phyloP scores from a whole-genome alignment of 2,329 filamentous ascomycete species.

The Xylariaceae sp. region DNA sequence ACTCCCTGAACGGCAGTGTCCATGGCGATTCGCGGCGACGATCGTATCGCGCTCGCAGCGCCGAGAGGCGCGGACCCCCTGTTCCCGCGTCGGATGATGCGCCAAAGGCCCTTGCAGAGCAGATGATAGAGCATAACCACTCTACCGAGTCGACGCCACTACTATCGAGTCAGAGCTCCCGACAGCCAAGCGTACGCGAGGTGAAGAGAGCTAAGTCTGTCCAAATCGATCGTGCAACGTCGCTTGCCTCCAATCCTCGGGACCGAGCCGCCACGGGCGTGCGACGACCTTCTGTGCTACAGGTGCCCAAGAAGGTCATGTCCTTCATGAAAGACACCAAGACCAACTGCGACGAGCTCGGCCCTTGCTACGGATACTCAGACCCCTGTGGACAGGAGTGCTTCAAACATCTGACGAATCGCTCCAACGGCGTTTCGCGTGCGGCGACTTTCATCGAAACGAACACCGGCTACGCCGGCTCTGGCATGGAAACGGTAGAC shows the following conservation, averaged over 20 bases:
- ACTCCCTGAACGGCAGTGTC: conserved; percentile 31
- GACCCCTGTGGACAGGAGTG: conserved; percentile 63
- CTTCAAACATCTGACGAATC: conserved; percentile 51
- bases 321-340: conserved; percentile 64
- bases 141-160: conserved; percentile 46
- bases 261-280: conserved; percentile 31
- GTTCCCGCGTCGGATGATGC: conserved; percentile 11
- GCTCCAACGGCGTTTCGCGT: conserved; percentile 34
- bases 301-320: conserved; percentile 52
- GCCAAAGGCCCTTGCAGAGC: conserved; percentile 13
- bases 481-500: conserved; percentile 28
- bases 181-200: conserved; percentile 24
- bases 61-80: conserved; percentile 19
- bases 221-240: conserved; percentile 20
- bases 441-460: conserved; percentile 39
- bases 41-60: conserved; percentile 25
- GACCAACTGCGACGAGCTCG: conserved; percentile 54
- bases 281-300: conserved; percentile 49
- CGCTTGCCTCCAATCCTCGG: conserved; percentile 15
- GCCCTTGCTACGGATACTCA: conserved; percentile 59
- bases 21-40: conserved; percentile 25
- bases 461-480: conserved; percentile 36
- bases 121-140: conserved; percentile 19
- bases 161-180: conserved; percentile 30
- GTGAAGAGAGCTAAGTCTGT: conserved; percentile 30